Conservation (phyloP, 75 land plant genomes). For the Adiantum capillusveneris region DNA sequence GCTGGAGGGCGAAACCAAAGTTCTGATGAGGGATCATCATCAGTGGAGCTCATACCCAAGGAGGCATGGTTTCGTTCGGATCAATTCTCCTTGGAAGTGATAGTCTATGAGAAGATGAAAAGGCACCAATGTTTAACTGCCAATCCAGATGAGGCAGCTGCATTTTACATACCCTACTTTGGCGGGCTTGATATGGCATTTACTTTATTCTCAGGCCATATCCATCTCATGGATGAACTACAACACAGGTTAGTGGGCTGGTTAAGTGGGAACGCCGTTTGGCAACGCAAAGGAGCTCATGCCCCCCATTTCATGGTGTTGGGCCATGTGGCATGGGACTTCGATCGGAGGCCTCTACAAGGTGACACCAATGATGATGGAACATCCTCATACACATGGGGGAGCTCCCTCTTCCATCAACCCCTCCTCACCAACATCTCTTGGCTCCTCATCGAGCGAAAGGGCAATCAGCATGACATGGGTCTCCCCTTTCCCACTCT, state of each 20-base stretch:
- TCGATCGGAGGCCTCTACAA: background rate
- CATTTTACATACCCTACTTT: conserved; percentile 24
- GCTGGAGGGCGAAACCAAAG: background rate
- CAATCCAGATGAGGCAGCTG: background rate
- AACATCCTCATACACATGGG: background rate
- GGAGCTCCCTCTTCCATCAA: background rate
- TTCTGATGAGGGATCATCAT: conserved; percentile 3
- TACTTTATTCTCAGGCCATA: background rate
- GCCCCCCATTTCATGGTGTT: conserved; percentile 15
- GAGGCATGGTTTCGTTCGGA: conserved; percentile 24
- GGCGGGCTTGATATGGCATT: conserved; percentile 7
- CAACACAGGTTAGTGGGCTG: background rate
- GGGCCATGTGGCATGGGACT: conserved; percentile 23
- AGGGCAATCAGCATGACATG: background rate
- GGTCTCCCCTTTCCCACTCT: conserved; percentile 14
- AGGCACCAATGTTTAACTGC: conserved; percentile 15
- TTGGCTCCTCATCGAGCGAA: no score
- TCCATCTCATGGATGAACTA: background rate
- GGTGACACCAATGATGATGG: background rate
- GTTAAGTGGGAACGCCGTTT: background rate
- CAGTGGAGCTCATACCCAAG: background rate
- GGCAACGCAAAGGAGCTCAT: background rate
- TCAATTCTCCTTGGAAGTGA: conserved; percentile 18
- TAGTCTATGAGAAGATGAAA: conserved; percentile 14
- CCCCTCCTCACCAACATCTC: background rate